Percentiles rank a stretch among this genome's conserved stretches.
These are phyloP conservation scores for Phytophthora aleatoria DNA, from an alignment of 352 stramenopile species.

Conservation along the genomic window DNA sequence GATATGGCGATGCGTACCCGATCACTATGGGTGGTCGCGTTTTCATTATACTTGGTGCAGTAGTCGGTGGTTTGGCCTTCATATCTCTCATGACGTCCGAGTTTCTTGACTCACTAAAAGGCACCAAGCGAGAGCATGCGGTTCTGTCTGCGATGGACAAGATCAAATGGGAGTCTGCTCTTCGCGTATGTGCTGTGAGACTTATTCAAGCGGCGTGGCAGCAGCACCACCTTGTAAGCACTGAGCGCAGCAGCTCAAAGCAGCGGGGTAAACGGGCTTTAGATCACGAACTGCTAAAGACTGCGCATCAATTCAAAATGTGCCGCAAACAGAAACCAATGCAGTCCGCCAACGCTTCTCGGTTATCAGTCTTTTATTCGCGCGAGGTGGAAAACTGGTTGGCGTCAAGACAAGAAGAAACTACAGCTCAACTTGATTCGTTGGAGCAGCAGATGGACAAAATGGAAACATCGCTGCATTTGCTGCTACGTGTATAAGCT, in stretches of 20 bases:
- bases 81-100: conserved; percentile 69
- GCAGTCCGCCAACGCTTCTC: conserved; percentile 19
- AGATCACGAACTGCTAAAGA: conserved; percentile 17
- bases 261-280: neutral
- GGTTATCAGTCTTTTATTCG: conserved; percentile 11
- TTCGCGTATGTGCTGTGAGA: conserved; percentile 31
- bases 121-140: conserved; percentile 56
- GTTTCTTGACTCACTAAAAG: conserved; percentile 65
- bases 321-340: conserved; percentile 36
- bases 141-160: conserved; percentile 52
- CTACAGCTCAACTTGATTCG: conserved; percentile 9
- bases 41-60: conserved; percentile 50
- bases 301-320: conserved; percentile 38
- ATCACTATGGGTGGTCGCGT: conserved; percentile 53
- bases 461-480: conserved; percentile 15
- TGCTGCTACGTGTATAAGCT: neutral
- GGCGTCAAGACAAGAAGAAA: conserved; percentile 5
- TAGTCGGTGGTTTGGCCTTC: conserved; percentile 56
- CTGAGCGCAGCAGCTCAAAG: neutral
- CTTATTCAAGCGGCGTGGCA: conserved; percentile 53
- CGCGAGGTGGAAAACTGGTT: conserved; percentile 15
- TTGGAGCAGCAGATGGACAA: conserved; percentile 22
- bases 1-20: conserved; percentile 64
- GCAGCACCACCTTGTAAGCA: conserved; percentile 13
- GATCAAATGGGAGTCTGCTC: conserved; percentile 42